A percentile compares a stretch with the other conserved stretches of the same genome.
These are phyloP conservation scores for Phytopythium helicoides DNA, from an alignment of 352 stramenopile species.

Conservation along the genomic window DNA sequence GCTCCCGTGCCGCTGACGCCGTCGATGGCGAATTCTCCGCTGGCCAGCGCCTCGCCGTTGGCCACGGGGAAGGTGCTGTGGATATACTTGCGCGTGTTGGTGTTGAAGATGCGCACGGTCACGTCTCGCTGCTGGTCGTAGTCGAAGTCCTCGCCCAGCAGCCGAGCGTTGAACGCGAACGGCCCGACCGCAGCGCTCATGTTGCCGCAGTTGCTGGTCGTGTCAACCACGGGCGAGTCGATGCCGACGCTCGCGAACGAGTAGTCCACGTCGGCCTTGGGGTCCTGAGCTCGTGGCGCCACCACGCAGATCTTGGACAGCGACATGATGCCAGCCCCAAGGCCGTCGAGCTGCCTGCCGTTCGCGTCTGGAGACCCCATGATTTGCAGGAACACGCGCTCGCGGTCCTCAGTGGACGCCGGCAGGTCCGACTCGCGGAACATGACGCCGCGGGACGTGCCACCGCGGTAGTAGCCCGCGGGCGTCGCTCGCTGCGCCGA, in stretches of 20 bases:
- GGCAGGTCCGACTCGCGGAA: slow-evolving; percentile 1
- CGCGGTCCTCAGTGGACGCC: background rate
- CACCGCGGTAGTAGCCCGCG: slow-evolving; percentile 7
- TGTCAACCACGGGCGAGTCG: background rate
- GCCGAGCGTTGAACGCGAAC: slow-evolving; percentile 6
- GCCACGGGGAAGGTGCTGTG: slow-evolving; percentile 6
- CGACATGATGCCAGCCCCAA: slow-evolving; percentile 2
- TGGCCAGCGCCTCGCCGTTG: slow-evolving; percentile 1
- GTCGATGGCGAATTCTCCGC: background rate
- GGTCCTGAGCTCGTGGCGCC: background rate
- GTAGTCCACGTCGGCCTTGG: slow-evolving; percentile 1
- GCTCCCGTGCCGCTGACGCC: slow-evolving; percentile 3
- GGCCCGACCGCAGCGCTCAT: slow-evolving; percentile 7
- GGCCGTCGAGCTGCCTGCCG: slow-evolving; percentile 5
- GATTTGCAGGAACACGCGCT: slow-evolving; percentile 1
- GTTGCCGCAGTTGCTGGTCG: slow-evolving; percentile 7
- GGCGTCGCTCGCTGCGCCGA: slow-evolving; percentile 1
- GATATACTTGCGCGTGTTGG: slow-evolving; percentile 7
- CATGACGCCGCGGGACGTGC: slow-evolving; percentile 5
- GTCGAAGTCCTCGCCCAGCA: slow-evolving; percentile 2
- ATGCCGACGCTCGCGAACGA: slow-evolving; percentile 6
- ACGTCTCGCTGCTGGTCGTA: background rate
- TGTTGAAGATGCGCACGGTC: slow-evolving; percentile 11
- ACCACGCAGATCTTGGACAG: slow-evolving; percentile 8
- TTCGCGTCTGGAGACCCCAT: slow-evolving; percentile 5